Conservation (phyloP, 1,284 basidiomycete species). For the Chiua sp. region DNA sequence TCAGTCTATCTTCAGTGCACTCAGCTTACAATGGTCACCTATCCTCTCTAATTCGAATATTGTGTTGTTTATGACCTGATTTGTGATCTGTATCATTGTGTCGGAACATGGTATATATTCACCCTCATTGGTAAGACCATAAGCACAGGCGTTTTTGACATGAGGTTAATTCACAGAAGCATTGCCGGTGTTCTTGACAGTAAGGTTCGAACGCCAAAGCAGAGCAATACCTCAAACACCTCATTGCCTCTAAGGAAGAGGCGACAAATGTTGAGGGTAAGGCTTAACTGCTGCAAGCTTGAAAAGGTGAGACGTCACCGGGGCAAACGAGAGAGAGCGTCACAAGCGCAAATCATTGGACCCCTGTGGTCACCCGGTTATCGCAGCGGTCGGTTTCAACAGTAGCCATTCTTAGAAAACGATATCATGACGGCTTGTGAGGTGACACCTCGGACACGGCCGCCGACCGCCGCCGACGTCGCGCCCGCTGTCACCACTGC, state of each 20-base stretch:
- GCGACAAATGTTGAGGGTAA: not conserved
- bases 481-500: too few species aligned
- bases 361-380: too few species aligned
- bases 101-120: slow-evolving; percentile 47
- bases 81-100: slow-evolving; percentile 34
- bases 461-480: too few species aligned
- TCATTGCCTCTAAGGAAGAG: slow-evolving; percentile 22
- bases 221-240: slow-evolving; percentile 30
- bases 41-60: not conserved
- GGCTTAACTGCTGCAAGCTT: not conserved
- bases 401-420: too few species aligned
- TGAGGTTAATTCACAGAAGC: slow-evolving; percentile 47
- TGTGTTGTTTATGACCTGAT: too few species aligned
- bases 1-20: slow-evolving; percentile 45
- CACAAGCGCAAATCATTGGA: too few species aligned
- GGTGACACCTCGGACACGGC: too few species aligned
- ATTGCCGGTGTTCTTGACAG: slow-evolving; percentile 46
- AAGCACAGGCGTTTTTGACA: slow-evolving; percentile 47
- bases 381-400: too few species aligned
- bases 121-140: slow-evolving; percentile 49
- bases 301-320: not conserved
- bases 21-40: slow-evolving; percentile 42
- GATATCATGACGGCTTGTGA: too few species aligned
- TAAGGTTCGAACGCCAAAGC: slow-evolving; percentile 43
- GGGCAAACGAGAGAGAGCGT: too few species aligned